Evolutionary conservation across 306 rosid genomes (phyloP).

Genomic region (Myrica gale): DNA sequence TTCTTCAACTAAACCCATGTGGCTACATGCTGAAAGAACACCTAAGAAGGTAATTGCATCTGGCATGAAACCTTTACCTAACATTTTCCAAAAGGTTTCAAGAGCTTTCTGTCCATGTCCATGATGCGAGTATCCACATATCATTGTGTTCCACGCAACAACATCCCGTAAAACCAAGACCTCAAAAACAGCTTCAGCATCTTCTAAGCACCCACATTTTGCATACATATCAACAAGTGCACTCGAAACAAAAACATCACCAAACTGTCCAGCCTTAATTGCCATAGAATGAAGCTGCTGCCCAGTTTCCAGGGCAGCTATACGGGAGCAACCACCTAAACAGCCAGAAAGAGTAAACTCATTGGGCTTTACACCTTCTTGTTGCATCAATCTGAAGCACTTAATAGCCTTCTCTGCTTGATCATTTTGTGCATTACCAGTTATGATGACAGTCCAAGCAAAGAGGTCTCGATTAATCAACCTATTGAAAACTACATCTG

Average conservation of each 20-base stretch:
- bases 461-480: conserved; percentile 8
- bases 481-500: conserved; percentile 6
- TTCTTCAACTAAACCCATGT: conserved; percentile 38
- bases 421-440: conserved; percentile 1
- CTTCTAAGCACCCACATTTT: conserved; percentile 41
- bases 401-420: conserved; percentile 7
- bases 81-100: conserved; percentile 38
- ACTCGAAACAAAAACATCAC: conserved; percentile 13
- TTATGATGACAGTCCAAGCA: conserved; percentile 2
- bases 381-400: neutral
- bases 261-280: conserved; percentile 4
- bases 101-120: conserved; percentile 40
- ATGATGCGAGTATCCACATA: conserved; percentile 36
- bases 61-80: conserved; percentile 22
- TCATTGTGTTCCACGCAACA: conserved; percentile 41
- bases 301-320: conserved; percentile 10
- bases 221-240: conserved; percentile 43
- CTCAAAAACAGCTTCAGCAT: conserved; percentile 38
- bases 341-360: conserved; percentile 11
- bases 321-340: conserved; percentile 12
- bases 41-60: conserved; percentile 39
- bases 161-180: conserved; percentile 28
- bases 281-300: conserved; percentile 14
- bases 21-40: conserved; percentile 42
- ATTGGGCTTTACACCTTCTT: conserved; percentile 9